Evolutionary conservation across 1,139 yeast genomes (phyloP), one percentile per base, ranked within the genome.

Genomic region (Saccharomyces hybrid): DNA sequence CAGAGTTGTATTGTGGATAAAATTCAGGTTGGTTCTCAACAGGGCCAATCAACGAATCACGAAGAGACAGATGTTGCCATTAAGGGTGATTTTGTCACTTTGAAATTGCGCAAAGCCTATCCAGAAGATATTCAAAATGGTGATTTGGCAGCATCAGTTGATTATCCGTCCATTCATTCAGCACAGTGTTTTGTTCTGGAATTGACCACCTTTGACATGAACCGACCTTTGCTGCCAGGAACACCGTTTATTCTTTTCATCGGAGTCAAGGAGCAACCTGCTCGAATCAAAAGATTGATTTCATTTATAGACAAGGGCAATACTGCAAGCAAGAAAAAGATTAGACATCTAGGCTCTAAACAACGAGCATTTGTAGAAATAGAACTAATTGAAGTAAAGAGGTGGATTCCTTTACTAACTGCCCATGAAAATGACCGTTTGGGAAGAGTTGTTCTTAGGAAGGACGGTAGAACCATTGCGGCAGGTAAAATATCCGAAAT

Each of bases 391-490:
- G 82, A 78, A 27, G 61, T 59, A 50, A 65, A 61, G 78, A 76
- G 55, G 58, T 73, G 78, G 46, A 70, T 85, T 42, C 95, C 96
- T 1, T 65, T 88, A 51, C 76, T 89, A 31, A 75, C 77, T 25
- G 85, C 78, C 62, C 72, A 72, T 11, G 81, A 84, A 50, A 83
- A 83, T 65, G 78, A 77, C 61, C 81, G 81, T 46, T 73, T 93
- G 50, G 96, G 97, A 1, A 78, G 96, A 63, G 75, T 93, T 26
- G 93, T 95, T 6, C 71, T 93, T 48, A 82, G 99, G 65, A 82
- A 85, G 63, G 96, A 88, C 62, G 97, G 98, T 2, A 67, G 76
- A 29, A 89, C 97, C 0, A 79, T 93, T 50, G 98, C 96, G 8
- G 96, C 97, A 0, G 98, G 98, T 29, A 76, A 76, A 1, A 83